Conservation (phyloP, 768 basidiomycete genomes). For the Auricularia cornea region DNA sequence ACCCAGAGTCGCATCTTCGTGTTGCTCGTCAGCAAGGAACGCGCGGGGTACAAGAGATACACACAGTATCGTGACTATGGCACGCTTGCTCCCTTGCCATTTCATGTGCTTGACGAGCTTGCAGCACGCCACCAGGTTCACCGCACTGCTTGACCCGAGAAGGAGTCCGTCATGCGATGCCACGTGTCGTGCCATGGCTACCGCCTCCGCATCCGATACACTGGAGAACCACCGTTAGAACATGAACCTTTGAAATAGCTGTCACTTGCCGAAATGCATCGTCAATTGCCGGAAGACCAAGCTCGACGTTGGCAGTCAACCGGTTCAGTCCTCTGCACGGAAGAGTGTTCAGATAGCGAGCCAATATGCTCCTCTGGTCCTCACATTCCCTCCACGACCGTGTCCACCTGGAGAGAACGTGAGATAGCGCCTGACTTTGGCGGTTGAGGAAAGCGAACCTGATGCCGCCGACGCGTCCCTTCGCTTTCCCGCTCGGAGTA, state of each 20-base stretch:
- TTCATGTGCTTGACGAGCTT: slow-evolving; percentile 64
- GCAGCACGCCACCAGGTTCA: slow-evolving; percentile 89
- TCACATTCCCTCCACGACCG: slow-evolving; percentile 88
- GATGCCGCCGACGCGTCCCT: slow-evolving; percentile 86
- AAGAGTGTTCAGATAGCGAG: neutral
- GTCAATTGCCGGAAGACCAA: slow-evolving; percentile 77
- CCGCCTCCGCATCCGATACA: slow-evolving; percentile 87
- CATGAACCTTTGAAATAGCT: neutral
- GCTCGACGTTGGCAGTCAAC: slow-evolving; percentile 80
- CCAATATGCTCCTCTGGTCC: slow-evolving; percentile 9
- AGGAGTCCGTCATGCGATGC: slow-evolving; percentile 71
- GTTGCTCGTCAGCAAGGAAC: neutral
- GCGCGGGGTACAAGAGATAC: neutral
- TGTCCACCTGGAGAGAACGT: slow-evolving; percentile 59
- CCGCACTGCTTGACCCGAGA: slow-evolving; percentile 92
- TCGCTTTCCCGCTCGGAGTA: slow-evolving; percentile 88
- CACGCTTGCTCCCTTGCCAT: slow-evolving; percentile 53
- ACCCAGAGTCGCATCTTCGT: slow-evolving; percentile 85
- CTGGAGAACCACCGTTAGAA: slow-evolving; percentile 32
- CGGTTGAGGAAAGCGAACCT: slow-evolving; percentile 22
- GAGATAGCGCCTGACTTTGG: neutral
- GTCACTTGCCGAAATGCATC: slow-evolving; percentile 70
- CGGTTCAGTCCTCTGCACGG: slow-evolving; percentile 80
- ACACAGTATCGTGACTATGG: slow-evolving; percentile 81
- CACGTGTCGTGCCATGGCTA: slow-evolving; percentile 78